Evolutionary conservation across 2,329 filamentous ascomycete genomes (phyloP).

Genomic region (Talaromyces sp.): DNA sequence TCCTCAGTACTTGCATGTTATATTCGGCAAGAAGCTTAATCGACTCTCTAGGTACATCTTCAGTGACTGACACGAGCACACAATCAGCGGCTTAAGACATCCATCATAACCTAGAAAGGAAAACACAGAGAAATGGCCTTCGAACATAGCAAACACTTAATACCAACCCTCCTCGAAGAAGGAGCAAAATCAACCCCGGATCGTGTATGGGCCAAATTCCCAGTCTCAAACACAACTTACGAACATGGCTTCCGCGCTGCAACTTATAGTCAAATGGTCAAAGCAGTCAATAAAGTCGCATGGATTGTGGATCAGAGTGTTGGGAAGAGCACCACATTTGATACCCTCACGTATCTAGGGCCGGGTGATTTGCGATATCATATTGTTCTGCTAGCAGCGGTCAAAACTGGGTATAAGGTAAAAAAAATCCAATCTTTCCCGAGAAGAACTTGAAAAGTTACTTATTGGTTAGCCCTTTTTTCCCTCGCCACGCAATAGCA

Average conservation of each 20-base stretch:
- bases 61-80: neutral
- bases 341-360: slow-evolving; percentile 19
- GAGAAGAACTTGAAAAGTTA: too few relatives aligned
- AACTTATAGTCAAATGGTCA: slow-evolving; percentile 11
- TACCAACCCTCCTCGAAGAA: neutral
- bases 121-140: neutral
- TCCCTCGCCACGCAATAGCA: slow-evolving; percentile 5
- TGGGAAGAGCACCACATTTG: slow-evolving; percentile 6
- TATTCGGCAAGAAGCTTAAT: too few relatives aligned
- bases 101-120: neutral
- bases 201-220: slow-evolving; percentile 9
- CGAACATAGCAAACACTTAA: neutral
- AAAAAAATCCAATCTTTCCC: too few relatives aligned
- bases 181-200: neutral
- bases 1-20: too few relatives aligned
- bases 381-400: slow-evolving; percentile 17
- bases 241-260: slow-evolving; percentile 11
- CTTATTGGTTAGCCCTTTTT: neutral
- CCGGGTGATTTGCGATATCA: slow-evolving; percentile 17
- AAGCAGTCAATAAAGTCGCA: slow-evolving; percentile 15
- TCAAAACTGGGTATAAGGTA: slow-evolving; percentile 19
- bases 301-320: slow-evolving; percentile 15
- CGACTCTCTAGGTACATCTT: too few relatives aligned
- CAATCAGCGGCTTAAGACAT: neutral
- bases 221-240: neutral